phyloP scores from a whole-genome alignment of 768 basidiomycete genomes.

The Heimioporus sp. region DNA sequence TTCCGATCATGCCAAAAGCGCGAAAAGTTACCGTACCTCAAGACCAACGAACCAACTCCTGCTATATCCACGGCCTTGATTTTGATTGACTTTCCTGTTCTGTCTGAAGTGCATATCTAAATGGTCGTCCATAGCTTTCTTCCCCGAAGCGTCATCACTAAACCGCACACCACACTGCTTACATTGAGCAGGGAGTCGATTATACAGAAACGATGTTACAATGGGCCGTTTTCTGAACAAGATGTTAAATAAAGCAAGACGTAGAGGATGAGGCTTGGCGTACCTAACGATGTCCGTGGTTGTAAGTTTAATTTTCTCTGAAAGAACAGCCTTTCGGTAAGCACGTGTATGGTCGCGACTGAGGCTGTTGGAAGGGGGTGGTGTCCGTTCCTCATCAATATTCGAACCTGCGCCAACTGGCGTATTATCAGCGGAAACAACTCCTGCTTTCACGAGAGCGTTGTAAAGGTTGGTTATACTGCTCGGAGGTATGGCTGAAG shows the following conservation, averaged over 20 bases:
- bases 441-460: constrained; percentile 76
- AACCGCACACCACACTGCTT: constrained; percentile 93
- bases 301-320: constrained; percentile 58
- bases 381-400: constrained; percentile 26
- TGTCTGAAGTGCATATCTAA: constrained; percentile 96
- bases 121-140: constrained; percentile 80
- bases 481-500: constrained; percentile 22
- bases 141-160: constrained; percentile 66
- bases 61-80: constrained; percentile 79
- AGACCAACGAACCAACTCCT: constrained; percentile 85
- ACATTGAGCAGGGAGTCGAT: constrained; percentile 77
- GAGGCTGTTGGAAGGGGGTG: constrained; percentile 32
- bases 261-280: constrained; percentile 16
- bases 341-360: constrained; percentile 49
- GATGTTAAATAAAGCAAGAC: neutral
- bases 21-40: constrained; percentile 57
- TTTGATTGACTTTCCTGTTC: constrained; percentile 80
- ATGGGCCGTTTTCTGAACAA: constrained; percentile 47
- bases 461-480: constrained; percentile 61
- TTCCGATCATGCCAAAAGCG: neutral
- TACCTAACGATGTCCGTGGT: constrained; percentile 75
- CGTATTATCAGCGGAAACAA: constrained; percentile 56
- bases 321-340: constrained; percentile 61
- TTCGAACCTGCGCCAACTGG: constrained; percentile 47
- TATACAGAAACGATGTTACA: constrained; percentile 68